phyloP scores from a whole-genome alignment of 306 rosid genomes.

The Acmispon strigosus region DNA sequence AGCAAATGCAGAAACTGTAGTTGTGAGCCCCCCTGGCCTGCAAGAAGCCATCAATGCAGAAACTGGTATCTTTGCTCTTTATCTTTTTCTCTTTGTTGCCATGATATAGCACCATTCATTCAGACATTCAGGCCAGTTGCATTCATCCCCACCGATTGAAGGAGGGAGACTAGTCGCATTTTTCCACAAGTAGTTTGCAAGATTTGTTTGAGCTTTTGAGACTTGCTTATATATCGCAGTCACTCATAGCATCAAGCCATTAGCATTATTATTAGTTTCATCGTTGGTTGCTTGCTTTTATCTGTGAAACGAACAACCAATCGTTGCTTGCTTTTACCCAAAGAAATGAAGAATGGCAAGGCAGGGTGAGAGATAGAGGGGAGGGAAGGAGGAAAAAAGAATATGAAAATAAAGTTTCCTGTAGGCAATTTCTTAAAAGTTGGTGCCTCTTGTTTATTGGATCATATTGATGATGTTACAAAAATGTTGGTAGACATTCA shows the following conservation, averaged over 20 bases:
- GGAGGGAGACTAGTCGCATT: not conserved
- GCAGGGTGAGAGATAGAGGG: not conserved
- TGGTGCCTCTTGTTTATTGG: conserved; percentile 1
- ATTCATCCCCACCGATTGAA: not conserved
- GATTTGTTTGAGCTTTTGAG: conserved; percentile 8
- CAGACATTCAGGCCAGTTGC: not conserved
- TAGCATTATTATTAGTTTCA: not conserved
- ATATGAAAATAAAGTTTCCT: not conserved
- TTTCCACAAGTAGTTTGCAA: not conserved
- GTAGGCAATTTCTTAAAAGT: not conserved
- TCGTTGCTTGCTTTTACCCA: not conserved
- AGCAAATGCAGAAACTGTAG: conserved; percentile 85
- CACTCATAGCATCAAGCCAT: not conserved
- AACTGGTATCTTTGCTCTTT: conserved; percentile 45
- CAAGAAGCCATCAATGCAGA: conserved; percentile 74
- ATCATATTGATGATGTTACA: not conserved
- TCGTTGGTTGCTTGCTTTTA: not conserved
- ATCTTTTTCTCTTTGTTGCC: not conserved
- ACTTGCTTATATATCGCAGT: no score
- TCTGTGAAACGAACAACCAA: not conserved
- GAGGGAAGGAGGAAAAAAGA: not conserved
- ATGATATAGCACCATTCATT: not conserved
- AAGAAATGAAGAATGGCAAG: not conserved
- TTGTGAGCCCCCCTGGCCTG: conserved; percentile 62
- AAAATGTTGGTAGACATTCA: no score